These are phyloP conservation scores for Dactylonectria macrodidyma DNA, from an alignment of 2,329 filamentous ascomycete species.

Conservation along the genomic window DNA sequence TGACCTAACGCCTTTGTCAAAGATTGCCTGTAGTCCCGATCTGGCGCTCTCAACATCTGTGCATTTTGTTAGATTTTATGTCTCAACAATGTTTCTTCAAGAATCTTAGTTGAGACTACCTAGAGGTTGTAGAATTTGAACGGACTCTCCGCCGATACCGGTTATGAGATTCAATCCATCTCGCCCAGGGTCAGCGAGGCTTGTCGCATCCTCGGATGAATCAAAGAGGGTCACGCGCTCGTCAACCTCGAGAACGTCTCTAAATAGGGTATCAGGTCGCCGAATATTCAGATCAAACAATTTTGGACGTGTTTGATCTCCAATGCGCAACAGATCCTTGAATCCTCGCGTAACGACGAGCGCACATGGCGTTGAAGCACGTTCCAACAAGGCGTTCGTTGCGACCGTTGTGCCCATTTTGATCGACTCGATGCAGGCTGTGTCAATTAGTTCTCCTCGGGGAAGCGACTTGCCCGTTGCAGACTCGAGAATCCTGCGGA, in stretches of 20 bases:
- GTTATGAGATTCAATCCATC: slow-evolving; percentile 69
- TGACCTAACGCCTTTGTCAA: slow-evolving; percentile 69
- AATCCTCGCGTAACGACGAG: slow-evolving; percentile 79
- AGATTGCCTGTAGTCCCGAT: slow-evolving; percentile 70
- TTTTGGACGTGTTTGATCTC: slow-evolving; percentile 89
- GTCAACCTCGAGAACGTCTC: slow-evolving; percentile 86
- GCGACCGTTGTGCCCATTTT: slow-evolving; percentile 85
- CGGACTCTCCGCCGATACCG: slow-evolving; percentile 76
- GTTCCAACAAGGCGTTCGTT: slow-evolving; percentile 80
- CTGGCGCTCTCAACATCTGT: slow-evolving; percentile 68
- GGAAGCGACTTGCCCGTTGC: slow-evolving; percentile 50
- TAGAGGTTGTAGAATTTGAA: slow-evolving; percentile 68
- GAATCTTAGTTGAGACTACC: neutral
- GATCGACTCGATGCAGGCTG: slow-evolving; percentile 69
- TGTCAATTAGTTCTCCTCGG: slow-evolving; percentile 50
- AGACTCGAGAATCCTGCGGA: slow-evolving; percentile 62
- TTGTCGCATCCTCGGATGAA: slow-evolving; percentile 73
- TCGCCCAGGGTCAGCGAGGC: neutral
- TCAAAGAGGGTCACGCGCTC: slow-evolving; percentile 90
- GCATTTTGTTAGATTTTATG: slow-evolving; percentile 47
- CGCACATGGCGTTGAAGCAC: slow-evolving; percentile 79
- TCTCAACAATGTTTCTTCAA: too few species aligned
- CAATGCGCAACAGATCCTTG: slow-evolving; percentile 85
- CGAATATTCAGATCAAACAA: slow-evolving; percentile 93
- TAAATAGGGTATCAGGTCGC: slow-evolving; percentile 87